Evolutionary conservation across 2,329 filamentous ascomycete genomes (phyloP).

Genomic region (Aspergillus quadricinctus): DNA sequence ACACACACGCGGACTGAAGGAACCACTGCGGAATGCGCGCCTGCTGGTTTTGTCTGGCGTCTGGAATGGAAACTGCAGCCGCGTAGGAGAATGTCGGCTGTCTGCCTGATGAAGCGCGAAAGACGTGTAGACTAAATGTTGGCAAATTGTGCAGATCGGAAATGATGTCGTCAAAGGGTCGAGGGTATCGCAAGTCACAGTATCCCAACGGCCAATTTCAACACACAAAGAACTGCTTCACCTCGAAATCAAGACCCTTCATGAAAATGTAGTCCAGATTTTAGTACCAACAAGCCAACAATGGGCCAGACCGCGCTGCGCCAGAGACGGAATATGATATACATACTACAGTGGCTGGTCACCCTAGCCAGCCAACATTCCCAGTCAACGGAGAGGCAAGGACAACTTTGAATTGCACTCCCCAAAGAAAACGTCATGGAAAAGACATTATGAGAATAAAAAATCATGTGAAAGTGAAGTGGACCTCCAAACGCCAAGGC

Average conservation of each 20-base stretch:
- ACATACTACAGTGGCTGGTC: slow-evolving; percentile 15
- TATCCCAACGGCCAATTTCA: background rate
- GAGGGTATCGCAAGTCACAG: background rate
- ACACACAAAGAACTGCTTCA: background rate
- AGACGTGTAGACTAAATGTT: background rate
- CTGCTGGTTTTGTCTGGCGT: slow-evolving; percentile 2
- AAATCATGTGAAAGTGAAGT: background rate
- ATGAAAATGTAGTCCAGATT: background rate
- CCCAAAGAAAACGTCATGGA: background rate
- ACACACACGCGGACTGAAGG: background rate
- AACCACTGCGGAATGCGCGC: slow-evolving; percentile 13
- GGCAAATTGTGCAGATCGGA: background rate
- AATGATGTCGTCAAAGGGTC: background rate
- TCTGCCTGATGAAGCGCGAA: background rate
- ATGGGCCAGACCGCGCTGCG: background rate
- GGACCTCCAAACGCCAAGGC: background rate
- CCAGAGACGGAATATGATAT: slow-evolving; percentile 1
- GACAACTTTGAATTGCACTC: background rate
- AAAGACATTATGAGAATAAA: background rate
- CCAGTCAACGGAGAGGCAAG: background rate
- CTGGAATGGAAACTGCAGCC: slow-evolving; percentile 18
- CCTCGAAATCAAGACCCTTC: background rate
- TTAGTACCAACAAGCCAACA: background rate
- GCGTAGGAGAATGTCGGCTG: background rate
- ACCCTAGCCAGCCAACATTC: slow-evolving; percentile 15